Conservation (phyloP, 2,329 filamentous ascomycete genomes). For the Fusarium sp. region DNA sequence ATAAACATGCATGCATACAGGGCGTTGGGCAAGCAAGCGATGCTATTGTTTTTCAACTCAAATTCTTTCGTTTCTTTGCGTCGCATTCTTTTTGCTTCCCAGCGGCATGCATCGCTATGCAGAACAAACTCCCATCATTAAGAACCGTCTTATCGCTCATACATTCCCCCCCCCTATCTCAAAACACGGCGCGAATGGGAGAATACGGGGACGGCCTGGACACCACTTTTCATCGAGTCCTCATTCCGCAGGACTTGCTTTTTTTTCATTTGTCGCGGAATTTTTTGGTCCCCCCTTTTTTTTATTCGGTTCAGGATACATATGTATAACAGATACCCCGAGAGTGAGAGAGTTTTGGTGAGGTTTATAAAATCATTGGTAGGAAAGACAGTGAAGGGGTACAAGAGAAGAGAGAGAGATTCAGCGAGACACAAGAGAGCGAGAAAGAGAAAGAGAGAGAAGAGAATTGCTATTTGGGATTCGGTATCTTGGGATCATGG, state of each 20-base stretch:
- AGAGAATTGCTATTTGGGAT: not conserved
- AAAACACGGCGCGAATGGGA: not conserved
- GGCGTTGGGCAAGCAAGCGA: constrained; percentile 45
- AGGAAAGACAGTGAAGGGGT: constrained; percentile 8
- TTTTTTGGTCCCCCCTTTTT: constrained; percentile 24
- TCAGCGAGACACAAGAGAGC: not conserved
- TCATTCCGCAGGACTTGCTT: constrained; percentile 15
- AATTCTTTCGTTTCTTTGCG: constrained; percentile 21
- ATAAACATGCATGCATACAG: constrained; percentile 37
- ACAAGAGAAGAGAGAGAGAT: constrained; percentile 9
- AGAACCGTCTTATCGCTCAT: constrained; percentile 1
- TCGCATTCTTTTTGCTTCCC: constrained; percentile 26
- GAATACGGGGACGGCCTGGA: constrained; percentile 25
- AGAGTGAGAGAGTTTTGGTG: constrained; percentile 43
- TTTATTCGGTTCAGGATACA: constrained; percentile 35
- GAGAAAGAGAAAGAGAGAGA: not conserved
- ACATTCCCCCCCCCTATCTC: not conserved
- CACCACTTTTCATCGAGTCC: constrained; percentile 16
- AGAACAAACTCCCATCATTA: constrained; percentile 22
- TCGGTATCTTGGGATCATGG: not conserved
- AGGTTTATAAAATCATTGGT: constrained; percentile 31
- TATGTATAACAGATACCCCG: constrained; percentile 48
- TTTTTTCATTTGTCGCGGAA: constrained; percentile 41
- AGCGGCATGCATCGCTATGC: constrained; percentile 21
- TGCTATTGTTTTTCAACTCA: constrained; percentile 13